phyloP scores from a whole-genome alignment of 805 yeast species.

The Candida suzukii region DNA sequence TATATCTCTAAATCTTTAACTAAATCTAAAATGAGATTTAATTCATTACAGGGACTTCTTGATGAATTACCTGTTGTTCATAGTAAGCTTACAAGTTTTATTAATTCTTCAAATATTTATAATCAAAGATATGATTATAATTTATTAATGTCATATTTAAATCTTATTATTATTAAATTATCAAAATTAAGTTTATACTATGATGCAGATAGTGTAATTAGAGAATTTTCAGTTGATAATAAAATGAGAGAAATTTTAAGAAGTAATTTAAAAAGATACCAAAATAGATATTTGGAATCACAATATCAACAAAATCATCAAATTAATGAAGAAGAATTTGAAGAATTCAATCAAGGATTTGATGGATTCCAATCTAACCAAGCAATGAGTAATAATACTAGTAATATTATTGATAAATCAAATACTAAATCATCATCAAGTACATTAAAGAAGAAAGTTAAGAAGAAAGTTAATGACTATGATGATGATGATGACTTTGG shows the following conservation, averaged over 20 bases:
- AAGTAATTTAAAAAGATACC: slow-evolving; percentile 9
- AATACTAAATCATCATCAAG: neutral
- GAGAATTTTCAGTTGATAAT: slow-evolving; percentile 16
- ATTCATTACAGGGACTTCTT: neutral
- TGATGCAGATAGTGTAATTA: slow-evolving; percentile 21
- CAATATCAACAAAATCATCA: slow-evolving; percentile 1
- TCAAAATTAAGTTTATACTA: slow-evolving; percentile 14
- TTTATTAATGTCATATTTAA: slow-evolving; percentile 15
- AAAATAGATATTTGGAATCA: slow-evolving; percentile 11
- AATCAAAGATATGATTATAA: slow-evolving; percentile 10
- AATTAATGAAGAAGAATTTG: slow-evolving; percentile 9
- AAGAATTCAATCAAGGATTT: slow-evolving; percentile 1
- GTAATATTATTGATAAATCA: no score
- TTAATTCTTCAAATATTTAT: neutral
- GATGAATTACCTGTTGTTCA: neutral
- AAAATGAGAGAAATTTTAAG: slow-evolving; percentile 13
- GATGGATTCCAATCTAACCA: neutral
- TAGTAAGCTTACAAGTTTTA: neutral
- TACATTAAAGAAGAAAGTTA: slow-evolving; percentile 1
- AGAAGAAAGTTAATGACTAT: slow-evolving; percentile 2
- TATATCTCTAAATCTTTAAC: neutral
- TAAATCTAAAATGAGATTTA: neutral
- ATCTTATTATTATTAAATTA: slow-evolving; percentile 13
- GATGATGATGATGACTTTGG: slow-evolving; percentile 24
- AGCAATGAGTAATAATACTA: neutral